A percentile compares a stretch with the other conserved stretches of the same genome.
phyloP scores from a whole-genome alignment of 371 early-diverging fungal species.

The Blakeslea trispora region DNA sequence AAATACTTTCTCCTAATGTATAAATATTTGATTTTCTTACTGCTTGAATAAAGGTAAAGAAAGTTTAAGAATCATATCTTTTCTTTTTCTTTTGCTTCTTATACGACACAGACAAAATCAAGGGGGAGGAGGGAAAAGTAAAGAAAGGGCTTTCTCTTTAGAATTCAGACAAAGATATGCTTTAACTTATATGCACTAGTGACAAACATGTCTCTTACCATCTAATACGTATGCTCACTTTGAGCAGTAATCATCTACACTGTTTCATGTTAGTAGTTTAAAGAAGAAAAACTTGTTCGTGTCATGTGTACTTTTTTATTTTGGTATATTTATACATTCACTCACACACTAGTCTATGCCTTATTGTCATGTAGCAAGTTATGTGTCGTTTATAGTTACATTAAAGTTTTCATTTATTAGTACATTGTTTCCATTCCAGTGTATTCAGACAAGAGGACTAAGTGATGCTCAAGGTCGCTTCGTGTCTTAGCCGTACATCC shows the following conservation, averaged over 20 bases:
- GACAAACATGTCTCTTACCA: too few relatives aligned
- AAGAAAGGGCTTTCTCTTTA: too few relatives aligned
- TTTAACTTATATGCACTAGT: too few relatives aligned
- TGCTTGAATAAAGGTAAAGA: constrained; percentile 2
- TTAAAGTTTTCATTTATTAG: not conserved
- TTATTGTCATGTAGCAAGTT: not conserved
- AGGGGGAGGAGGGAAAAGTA: not conserved
- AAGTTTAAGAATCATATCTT: not conserved
- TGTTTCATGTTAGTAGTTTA: not conserved
- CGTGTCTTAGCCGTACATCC: constrained; percentile 46
- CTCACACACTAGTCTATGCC: not conserved
- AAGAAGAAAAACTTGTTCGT: not conserved
- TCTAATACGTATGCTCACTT: too few relatives aligned
- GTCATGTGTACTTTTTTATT: not conserved
- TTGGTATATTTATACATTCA: not conserved
- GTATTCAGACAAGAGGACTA: not conserved
- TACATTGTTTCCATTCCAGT: constrained; percentile 1
- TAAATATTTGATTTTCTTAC: constrained; percentile 25
- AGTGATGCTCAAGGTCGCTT: not conserved
- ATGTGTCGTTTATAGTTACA: not conserved
- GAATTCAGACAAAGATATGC: too few relatives aligned
- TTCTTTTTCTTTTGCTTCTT: not conserved
- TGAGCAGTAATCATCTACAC: not conserved
- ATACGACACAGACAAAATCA: not conserved
- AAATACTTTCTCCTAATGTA: constrained; percentile 1